Base-by-base conservation (phyloP, 495 filamentous ascomycete genomes). In the Daldinia concentrica region DNA sequence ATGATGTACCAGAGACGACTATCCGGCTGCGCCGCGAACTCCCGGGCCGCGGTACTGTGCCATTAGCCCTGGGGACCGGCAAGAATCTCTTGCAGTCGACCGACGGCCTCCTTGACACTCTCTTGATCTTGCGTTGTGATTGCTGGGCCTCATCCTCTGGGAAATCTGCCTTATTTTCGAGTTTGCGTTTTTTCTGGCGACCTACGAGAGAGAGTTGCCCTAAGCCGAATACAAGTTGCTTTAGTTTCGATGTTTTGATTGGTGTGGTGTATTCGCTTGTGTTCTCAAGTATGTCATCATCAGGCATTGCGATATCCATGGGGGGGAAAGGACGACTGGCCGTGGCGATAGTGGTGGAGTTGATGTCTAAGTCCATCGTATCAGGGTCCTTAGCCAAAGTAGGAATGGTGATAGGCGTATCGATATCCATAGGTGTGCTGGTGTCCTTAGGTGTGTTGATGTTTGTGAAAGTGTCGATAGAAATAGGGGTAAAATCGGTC, bases 11-110 rank as follows among this genome's bases (percentile, higher is more conserved):
- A 45, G 43, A n/a, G 6, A 62, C 52, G 30, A 60, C 45, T 12
- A 48, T 32, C 64, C 69, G 63, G 32, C 11, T 62, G 17, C 48
- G 64, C 22, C 8, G 58, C 26, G 58, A 59, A 2, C 55, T 48
- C 27, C 27, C 56, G 17, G 32, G 32, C 24, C 2, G 32, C n/a
- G 12, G 26, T n/a, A 15, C 45, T 12, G 3, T 4, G 19, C 34
- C 34, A 2, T 34, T 27, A 30, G 36, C 1, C 4, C 30, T 30
- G 30, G 51, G 27, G 1, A 54, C 63, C 1, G 43, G 15, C 6
- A 64, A 50, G 15, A 19, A 9, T 2, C 32, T 56, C 2, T 1
- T 58, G 24, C 54, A 29, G 15, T 5, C 11, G 43, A 48, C 19
- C 1, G 19, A 6, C 3, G 8, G 14, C 11, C 11, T 32, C 48